Base-by-base conservation (phyloP, 805 yeast genomes). In the Metschnikowia continentalis region DNA sequence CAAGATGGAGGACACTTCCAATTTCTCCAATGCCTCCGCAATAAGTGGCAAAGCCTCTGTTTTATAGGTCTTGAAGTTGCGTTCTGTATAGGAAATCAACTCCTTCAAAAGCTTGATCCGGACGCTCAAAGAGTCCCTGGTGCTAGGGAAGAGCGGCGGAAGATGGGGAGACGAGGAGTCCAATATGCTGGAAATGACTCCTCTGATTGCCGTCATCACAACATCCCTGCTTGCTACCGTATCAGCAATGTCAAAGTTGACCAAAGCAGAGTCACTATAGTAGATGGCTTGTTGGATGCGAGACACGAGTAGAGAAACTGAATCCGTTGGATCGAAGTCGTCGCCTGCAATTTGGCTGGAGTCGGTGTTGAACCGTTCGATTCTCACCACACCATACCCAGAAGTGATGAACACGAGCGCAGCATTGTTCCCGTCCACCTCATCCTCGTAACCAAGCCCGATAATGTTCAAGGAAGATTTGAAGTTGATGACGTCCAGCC, bases 201-300 rank as follows among this genome's bases (percentile, higher is more conserved):
- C 59, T 2, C 65, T 54, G 3, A 86, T 64, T n/a, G 91, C 71
- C 14, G 61, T 53, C 19, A 52, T 30, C 2, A 69, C 53, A 0
- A 51, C 49, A 4, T 53, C 53, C 17, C 14, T 22, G 6, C 56
- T 53, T 3, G 64, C 46, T 42, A 48, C 58, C 0, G 54, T 83
- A 2, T 56, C 54, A 53, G 79, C 82, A 19, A 83, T 65, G 30
- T 76, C 76, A 50, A 82, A 67, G 7, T 75, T 74, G 3, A 80
- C 67, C 13, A 74, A 77, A 2, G 74, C 40, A 67, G 77, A 61
- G 66, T 72, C 67, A 2, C 81, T 77, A 54, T 81, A 87, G 59
- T 84, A 86, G 1, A 91, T 80, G 0, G 91, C 96, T 66, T 91
- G 97, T 57, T 86, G 94, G 20, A 92, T 80, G 58, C 84, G 91